Evolutionary conservation across 1,284 basidiomycete genomes (phyloP).

Genomic region (Mycena citricolor): DNA sequence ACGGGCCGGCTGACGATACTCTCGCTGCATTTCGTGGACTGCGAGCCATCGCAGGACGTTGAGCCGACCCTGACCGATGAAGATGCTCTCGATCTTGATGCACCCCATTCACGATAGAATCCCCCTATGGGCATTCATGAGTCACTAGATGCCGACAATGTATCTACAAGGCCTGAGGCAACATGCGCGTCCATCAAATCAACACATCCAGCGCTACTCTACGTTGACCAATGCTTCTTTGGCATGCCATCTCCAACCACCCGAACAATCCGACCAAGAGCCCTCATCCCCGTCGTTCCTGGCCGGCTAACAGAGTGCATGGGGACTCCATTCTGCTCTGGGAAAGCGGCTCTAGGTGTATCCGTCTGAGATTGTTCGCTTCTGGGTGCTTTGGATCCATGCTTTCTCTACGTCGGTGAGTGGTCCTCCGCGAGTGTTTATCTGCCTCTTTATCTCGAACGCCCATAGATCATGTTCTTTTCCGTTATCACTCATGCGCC

Average conservation of each 20-base stretch:
- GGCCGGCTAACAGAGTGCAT: constrained; percentile 60
- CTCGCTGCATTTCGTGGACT: constrained; percentile 60
- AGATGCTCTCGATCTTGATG: constrained; percentile 52
- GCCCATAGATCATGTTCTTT: constrained; percentile 59
- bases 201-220: constrained; percentile 48
- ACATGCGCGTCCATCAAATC: background rate
- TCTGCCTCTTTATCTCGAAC: background rate
- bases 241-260: constrained; percentile 55
- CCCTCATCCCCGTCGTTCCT: constrained; percentile 61
- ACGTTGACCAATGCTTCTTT: constrained; percentile 67
- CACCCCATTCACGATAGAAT: constrained; percentile 42
- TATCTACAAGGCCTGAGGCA: constrained; percentile 44
- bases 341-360: constrained; percentile 51
- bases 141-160: constrained; percentile 62
- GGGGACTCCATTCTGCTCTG: constrained; percentile 48
- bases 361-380: constrained; percentile 55
- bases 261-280: constrained; percentile 59
- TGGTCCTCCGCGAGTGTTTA: constrained; percentile 9
- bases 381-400: constrained; percentile 69
- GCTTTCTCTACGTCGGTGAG: constrained; percentile 59
- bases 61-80: constrained; percentile 52
- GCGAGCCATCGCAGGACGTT: constrained; percentile 55
- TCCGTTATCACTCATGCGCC: constrained; percentile 65
- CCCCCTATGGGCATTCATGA: constrained; percentile 53
- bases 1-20: constrained; percentile 62